Percentiles rank a stretch among this genome's conserved stretches.
Evolutionary conservation across 768 basidiomycete species (phyloP).

Genomic region (Chalciporus sphaerocephalus): DNA sequence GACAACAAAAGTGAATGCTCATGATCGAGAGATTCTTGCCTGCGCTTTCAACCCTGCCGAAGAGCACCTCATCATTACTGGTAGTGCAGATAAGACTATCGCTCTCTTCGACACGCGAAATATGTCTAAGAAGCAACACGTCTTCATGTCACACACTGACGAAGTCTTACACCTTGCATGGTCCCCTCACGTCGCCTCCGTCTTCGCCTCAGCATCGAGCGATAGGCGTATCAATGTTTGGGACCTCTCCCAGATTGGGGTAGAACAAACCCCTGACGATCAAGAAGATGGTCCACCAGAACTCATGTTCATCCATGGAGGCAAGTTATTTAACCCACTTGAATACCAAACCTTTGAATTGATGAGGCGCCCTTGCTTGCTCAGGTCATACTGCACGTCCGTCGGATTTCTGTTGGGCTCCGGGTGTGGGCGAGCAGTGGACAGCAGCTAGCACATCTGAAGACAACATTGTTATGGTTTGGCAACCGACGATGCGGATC

Average conservation of each 20-base stretch:
- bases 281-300: constrained; percentile 98
- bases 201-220: constrained; percentile 93
- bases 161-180: constrained; percentile 92
- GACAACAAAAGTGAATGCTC: too few species aligned
- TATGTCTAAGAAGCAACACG: constrained; percentile 74
- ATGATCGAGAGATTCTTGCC: constrained; percentile 85
- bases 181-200: constrained; percentile 89
- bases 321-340: constrained; percentile 36
- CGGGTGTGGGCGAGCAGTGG: constrained; percentile 77
- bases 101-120: constrained; percentile 82
- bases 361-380: not conserved
- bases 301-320: constrained; percentile 92
- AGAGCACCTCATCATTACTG: constrained; percentile 80
- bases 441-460: constrained; percentile 86
- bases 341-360: not conserved
- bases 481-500: constrained; percentile 94
- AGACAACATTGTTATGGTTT: constrained; percentile 95
- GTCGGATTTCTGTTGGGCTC: constrained; percentile 96
- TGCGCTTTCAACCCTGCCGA: constrained; percentile 85
- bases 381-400: constrained; percentile 86
- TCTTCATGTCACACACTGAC: constrained; percentile 90
- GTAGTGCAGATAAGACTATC: constrained; percentile 93
- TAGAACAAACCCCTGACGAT: constrained; percentile 96
- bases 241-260: constrained; percentile 88
- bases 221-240: constrained; percentile 93